phyloP scores from a whole-genome alignment of 495 filamentous ascomycete species.

The Cladorrhinum samala region DNA sequence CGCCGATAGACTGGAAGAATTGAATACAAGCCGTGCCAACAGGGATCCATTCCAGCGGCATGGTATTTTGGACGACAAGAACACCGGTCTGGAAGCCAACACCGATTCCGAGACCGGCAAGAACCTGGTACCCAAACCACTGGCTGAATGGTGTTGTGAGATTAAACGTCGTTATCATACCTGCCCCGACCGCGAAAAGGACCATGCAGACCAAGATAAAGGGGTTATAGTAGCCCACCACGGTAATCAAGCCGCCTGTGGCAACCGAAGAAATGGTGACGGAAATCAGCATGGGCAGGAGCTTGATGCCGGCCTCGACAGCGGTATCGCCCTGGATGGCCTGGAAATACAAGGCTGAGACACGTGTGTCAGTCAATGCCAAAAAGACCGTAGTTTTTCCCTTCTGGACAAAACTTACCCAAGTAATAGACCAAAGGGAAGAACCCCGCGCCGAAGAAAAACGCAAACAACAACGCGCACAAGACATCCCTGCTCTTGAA shows the following conservation, averaged over 20 bases:
- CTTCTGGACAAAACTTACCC: constrained; percentile 30
- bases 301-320: constrained; percentile 69
- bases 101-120: constrained; percentile 41
- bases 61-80: constrained; percentile 47
- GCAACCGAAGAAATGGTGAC: constrained; percentile 51
- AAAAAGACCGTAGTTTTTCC: neutral
- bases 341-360: constrained; percentile 75
- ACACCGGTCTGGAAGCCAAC: constrained; percentile 39
- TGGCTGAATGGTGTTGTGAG: constrained; percentile 36
- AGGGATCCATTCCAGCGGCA: constrained; percentile 52
- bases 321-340: constrained; percentile 68
- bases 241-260: constrained; percentile 37
- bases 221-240: constrained; percentile 49
- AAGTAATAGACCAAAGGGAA: constrained; percentile 68
- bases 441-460: constrained; percentile 59
- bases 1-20: constrained; percentile 62
- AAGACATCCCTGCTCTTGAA: constrained; percentile 51
- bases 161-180: constrained; percentile 44
- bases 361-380: constrained; percentile 7
- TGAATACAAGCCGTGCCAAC: constrained; percentile 59
- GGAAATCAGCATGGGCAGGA: constrained; percentile 65
- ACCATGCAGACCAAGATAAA: constrained; percentile 40
- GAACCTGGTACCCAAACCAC: constrained; percentile 52
- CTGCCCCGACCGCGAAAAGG: constrained; percentile 43
- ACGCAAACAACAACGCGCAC: constrained; percentile 47